These are phyloP conservation scores for Talaromyces atroroseus DNA, from an alignment of 2,329 filamentous ascomycete species.

Conservation along the genomic window DNA sequence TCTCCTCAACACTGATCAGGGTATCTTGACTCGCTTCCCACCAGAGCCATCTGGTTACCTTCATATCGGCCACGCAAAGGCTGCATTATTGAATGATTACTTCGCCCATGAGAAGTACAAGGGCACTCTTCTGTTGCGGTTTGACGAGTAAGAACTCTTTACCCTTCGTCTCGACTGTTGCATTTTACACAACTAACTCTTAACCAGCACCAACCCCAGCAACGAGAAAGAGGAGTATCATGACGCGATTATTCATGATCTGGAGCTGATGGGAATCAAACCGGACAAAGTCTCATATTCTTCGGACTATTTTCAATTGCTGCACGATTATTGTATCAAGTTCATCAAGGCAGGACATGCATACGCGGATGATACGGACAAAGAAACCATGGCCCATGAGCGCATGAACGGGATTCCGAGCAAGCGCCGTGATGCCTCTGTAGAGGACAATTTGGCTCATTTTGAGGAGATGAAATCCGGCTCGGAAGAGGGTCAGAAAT, in stretches of 20 bases:
- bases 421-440: slow-evolving; percentile 67
- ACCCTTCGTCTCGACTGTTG: no score
- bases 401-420: slow-evolving; percentile 79
- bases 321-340: slow-evolving; percentile 78
- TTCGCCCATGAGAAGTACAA: slow-evolving; percentile 92
- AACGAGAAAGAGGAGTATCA: slow-evolving; percentile 98
- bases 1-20: slow-evolving; percentile 76
- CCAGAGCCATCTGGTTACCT: slow-evolving; percentile 94
- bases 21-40: slow-evolving; percentile 86
- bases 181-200: neutral
- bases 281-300: slow-evolving; percentile 84
- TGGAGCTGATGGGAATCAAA: slow-evolving; percentile 84
- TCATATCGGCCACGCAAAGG: slow-evolving; percentile 94
- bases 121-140: slow-evolving; percentile 82
- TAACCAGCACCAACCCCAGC: slow-evolving; percentile 68
- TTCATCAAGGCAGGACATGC: slow-evolving; percentile 83
- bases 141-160: slow-evolving; percentile 60
- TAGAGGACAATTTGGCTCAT: slow-evolving; percentile 78
- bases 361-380: slow-evolving; percentile 90
- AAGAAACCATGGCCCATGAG: slow-evolving; percentile 80
- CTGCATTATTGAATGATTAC: slow-evolving; percentile 89
- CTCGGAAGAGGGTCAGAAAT: slow-evolving; percentile 68
- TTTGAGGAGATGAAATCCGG: slow-evolving; percentile 93
- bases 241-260: slow-evolving; percentile 87
- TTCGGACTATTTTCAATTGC: slow-evolving; percentile 88